Evolutionary conservation across 345 rosid species (phyloP), one percentile per base, ranked within the genome.

Genomic region (Lumnitzera littorea): DNA sequence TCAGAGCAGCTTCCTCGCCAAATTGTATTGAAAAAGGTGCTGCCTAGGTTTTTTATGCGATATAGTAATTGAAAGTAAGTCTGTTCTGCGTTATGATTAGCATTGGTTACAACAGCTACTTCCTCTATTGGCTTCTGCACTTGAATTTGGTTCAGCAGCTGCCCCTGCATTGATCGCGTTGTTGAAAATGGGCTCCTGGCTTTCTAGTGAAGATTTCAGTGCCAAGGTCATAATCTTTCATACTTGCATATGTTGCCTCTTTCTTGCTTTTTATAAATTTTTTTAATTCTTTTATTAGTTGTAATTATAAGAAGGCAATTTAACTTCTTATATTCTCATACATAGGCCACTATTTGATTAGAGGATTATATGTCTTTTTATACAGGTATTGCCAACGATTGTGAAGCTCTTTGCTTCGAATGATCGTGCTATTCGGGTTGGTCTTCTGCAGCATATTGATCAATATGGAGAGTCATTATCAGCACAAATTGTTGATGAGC

Each of bases 1-100:
- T 83, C 96, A 49, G 97, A 94, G 76, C 99, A 94, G 79, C 95
- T 94, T 72, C 99, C 99, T 72, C 92, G 97, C 27, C 92, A 82
- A 76, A 94, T 91, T 46, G 99, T 88, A 66, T 77, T 94, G 68
- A 91, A 88, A 80, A 91, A 91, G 92, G 99, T 87, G 50, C 59
- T 8, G 50, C 51, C 62, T 13, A 41, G 43, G 41, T 50, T 24
- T 24, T 23, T 23, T 36, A 15, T 36, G 20, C 46, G 14, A 48
- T 65, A 13, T 16, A 53, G 36, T 48, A 47, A 50, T 43, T 52
- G 11, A 50, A 49, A 15, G 17, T 57, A 10, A 54, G 14, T 50
- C 10, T 54, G 27, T n/a, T 31, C 16, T 55, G 57, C 72, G 56
- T 60, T 27, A 52, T 58, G 63, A 60, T 74, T 72, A 70, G 70